Percentiles rank a stretch among this genome's conserved stretches.
Conservation (phyloP, 2,329 filamentous ascomycete genomes). For the Cladosporium oxysporum region DNA sequence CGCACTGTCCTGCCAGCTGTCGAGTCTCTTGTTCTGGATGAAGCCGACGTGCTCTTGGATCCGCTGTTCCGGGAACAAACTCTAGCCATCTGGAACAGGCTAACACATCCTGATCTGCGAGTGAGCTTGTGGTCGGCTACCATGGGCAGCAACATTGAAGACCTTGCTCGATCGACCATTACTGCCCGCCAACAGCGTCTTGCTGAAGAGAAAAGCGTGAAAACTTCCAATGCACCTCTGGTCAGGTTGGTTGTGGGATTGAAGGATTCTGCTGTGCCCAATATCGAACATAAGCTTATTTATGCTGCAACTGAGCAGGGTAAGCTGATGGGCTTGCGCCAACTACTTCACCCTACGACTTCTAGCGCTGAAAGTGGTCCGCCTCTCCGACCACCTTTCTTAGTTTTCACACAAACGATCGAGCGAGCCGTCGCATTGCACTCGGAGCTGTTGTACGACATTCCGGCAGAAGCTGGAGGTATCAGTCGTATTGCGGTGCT, state of each 20-base stretch:
- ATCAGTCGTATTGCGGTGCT: conserved; percentile 83
- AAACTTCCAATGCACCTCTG: conserved; percentile 49
- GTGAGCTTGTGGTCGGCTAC: conserved; percentile 93
- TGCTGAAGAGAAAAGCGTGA: conserved; percentile 21
- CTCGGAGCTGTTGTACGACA: conserved; percentile 90
- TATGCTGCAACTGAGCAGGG: conserved; percentile 93
- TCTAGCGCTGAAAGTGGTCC: conserved; percentile 55
- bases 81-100: conserved; percentile 77
- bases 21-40: conserved; percentile 71
- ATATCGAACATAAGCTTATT: conserved; percentile 82
- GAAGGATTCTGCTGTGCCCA: conserved; percentile 93
- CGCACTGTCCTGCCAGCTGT: conserved; percentile 54
- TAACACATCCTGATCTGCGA: conserved; percentile 68
- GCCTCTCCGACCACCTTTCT: conserved; percentile 77
- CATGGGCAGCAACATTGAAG: conserved; percentile 91
- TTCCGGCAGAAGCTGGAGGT: conserved; percentile 83
- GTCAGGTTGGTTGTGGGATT: conserved; percentile 90
- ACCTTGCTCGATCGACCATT: conserved; percentile 70
- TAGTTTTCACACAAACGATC: conserved; percentile 96
- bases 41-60: conserved; percentile 92
- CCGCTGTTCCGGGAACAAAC: conserved; percentile 89
- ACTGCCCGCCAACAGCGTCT: conserved; percentile 46
- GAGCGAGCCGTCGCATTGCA: conserved; percentile 84
- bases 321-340: conserved; percentile 86
- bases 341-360: conserved; percentile 77